Base-by-base conservation (phyloP, 345 rosid genomes). In the Linum usitatissimum region DNA sequence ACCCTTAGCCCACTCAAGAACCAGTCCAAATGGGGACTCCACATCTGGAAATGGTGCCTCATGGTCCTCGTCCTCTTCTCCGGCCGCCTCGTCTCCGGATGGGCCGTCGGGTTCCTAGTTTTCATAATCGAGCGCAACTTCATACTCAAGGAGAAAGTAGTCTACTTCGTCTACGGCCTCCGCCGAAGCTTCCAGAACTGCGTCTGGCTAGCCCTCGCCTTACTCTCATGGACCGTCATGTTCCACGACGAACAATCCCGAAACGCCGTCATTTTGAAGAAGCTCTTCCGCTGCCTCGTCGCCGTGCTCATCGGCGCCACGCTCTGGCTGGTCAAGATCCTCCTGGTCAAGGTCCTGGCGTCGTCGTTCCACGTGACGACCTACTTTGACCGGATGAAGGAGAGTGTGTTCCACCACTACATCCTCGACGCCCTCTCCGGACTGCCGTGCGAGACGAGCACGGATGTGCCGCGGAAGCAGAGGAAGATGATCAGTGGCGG, bases 381-480 rank as follows among this genome's bases (percentile, higher is more conserved):
- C 17, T 84, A 73, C 78, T 84, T 84, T 53, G 88, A 84, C 66
- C 73, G 88, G n/a, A 81, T 84, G 81, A 68, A 84, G 61, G 85
- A 81, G 72, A 75, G 82, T 42, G 82, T 84, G 17, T 81, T 81
- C 72, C 74, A 75, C 57, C 83, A 77, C 66, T 81, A 75, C 45
- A 70, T 84, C 39, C 79, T 84, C 1, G 82, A 84, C 12, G 21
- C 79, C 0, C 79, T 84, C 13, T 81, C 85, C 0, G 84, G 85
- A 6, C 78, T 77, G 3, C 64, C 70, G 3, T 66, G 18, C 60
- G 34, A 5, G 67, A 62, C 54, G 64, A 49, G 10, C 64, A 57
- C 13, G 48, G 63, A 58, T 64, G 20, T 64, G 20, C 23, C 9
- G 63, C n/a, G 58, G 30, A 55, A 18, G 58, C 36, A 6, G 36